Base-by-base conservation (phyloP, 306 rosid genomes). In the Prunus kanzakura region DNA sequence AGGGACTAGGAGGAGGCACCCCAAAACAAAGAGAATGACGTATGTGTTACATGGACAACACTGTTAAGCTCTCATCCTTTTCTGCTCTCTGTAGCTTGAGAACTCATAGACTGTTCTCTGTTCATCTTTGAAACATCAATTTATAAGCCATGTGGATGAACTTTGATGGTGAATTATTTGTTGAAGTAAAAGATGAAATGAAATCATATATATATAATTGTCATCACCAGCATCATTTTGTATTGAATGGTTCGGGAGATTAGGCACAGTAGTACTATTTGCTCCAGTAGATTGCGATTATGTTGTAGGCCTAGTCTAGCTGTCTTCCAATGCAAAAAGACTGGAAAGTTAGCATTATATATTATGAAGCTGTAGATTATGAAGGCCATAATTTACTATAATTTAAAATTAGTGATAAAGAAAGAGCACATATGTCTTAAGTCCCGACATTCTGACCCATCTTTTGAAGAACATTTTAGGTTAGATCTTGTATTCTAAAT, bases 291-390 rank as follows among this genome's bases (percentile, higher is more conserved):
- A 78, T 43, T 63, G 23, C 11, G 69, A 81, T 72, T 71, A 32
- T 16, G 41, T 73, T 68, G 83, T 65, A 87, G 84, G 83, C 78
- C 82, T 69, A 27, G 55, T 25, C 35, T 74, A 71, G 76, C 71
- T 85, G 80, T 81, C 51, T 72, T 62, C 67, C 57, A 77, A 18
- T 15, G 35, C 10, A 50, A 30, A 70, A 25, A 51, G 15, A 45
- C 46, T 69, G 15, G 77, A 62, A 61, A 74, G 80, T 80, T 46
- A 4, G 46, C 64, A 79, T 80, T 63, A 66, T 74, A 23, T 23
- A 23, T 0, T 23, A 43, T 56, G 52, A 56, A 54, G 35, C 76
- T 67, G 52, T 67, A 62, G 64, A 23, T 57, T 73, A 57, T 27
- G 60, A 49, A 23, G 29, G 11, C 29, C 6, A 56, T 20, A 27